A percentile compares a stretch with the other conserved stretches of the same genome.
Conservation (phyloP, 1,284 basidiomycete genomes). For the Schizopora paradoxa region DNA sequence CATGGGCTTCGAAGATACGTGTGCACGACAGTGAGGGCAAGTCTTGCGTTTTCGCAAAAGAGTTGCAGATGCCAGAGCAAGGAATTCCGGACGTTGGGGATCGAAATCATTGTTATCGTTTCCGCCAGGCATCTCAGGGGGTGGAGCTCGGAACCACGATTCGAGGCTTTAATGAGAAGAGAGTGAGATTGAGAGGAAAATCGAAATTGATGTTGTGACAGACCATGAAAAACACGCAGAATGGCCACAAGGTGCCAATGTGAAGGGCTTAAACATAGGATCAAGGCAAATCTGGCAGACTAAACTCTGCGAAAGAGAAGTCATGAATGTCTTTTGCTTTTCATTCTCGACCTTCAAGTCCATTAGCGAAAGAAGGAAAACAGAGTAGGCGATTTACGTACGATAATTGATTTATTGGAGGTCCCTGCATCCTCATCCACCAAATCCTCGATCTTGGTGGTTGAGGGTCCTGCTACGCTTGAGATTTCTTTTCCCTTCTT, state of each 20-base stretch:
- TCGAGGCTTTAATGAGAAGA: conserved; percentile 52
- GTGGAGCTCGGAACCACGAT: conserved; percentile 61
- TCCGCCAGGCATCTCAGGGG: conserved; percentile 23
- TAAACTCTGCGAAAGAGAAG: conserved; percentile 23
- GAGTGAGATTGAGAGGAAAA: background rate
- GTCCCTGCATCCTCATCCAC: too few relatives aligned
- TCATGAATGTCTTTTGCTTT: conserved; percentile 11
- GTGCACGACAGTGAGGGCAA: conserved; percentile 68
- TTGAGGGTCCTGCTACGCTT: too few relatives aligned
- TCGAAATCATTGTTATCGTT: conserved; percentile 28
- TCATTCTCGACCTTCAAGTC: too few relatives aligned
- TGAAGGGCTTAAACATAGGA: conserved; percentile 61
- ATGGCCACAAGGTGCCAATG: conserved; percentile 70
- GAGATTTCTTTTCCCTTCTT: too few relatives aligned
- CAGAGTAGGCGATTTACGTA: too few relatives aligned
- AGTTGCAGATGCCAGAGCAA: conserved; percentile 10
- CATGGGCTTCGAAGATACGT: conserved; percentile 54
- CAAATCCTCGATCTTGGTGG: too few relatives aligned
- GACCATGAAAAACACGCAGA: conserved; percentile 49
- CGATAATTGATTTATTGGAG: too few relatives aligned
- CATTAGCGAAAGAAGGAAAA: too few relatives aligned
- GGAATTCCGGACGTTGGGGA: conserved; percentile 3
- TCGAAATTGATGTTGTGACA: background rate
- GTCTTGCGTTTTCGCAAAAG: conserved; percentile 42
- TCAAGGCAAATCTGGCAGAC: conserved; percentile 74